Evolutionary conservation across 306 rosid genomes (phyloP).

Genomic region (Begonia fuchsioides): DNA sequence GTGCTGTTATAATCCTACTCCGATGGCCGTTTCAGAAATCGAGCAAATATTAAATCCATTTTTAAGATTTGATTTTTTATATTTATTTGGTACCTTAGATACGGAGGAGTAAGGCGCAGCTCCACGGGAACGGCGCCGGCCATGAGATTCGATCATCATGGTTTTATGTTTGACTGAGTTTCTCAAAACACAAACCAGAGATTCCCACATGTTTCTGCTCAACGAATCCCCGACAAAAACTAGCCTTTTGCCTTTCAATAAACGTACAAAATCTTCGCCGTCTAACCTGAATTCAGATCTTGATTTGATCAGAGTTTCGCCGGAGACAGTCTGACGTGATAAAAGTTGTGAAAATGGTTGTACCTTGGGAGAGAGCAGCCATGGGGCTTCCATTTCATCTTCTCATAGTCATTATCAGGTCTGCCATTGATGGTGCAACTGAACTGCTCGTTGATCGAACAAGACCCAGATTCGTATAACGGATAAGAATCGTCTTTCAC

Average conservation of each 20-base stretch:
- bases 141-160: no score
- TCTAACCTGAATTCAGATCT: conserved; percentile 37
- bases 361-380: conserved; percentile 80
- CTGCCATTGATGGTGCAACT: conserved; percentile 65
- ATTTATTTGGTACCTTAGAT: conserved; percentile 19
- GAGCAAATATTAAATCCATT: no score
- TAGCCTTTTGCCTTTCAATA: no score
- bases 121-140: no score
- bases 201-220: no score
- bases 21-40: no score
- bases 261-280: conserved; percentile 34
- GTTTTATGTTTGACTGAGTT: no score
- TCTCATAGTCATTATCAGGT: conserved; percentile 56
- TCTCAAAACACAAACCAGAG: no score
- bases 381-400: conserved; percentile 78
- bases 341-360: not conserved
- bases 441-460: conserved; percentile 78
- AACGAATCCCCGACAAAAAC: no score
- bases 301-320: not conserved
- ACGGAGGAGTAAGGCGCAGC: no score
- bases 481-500: conserved; percentile 62
- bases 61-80: no score
- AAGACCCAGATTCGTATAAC: conserved; percentile 66
- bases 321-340: not conserved
- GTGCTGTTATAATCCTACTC: no score